phyloP scores from a whole-genome alignment of 176 grass and related monocot species.

The Carex cristatella region DNA sequence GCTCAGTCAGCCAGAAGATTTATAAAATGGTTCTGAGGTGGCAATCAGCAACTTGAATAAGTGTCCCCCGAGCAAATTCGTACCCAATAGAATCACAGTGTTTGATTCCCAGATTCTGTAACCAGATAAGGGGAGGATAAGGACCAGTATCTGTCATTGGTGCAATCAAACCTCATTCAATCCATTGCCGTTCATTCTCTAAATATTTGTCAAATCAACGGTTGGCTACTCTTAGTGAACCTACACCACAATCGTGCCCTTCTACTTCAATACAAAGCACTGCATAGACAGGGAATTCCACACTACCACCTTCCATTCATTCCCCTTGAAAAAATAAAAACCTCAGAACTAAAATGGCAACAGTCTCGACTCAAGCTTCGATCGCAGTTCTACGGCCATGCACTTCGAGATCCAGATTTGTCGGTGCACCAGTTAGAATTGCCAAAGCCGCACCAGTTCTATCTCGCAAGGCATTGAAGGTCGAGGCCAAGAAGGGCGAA shows the following conservation, averaged over 20 bases:
- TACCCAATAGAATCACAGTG: constrained; percentile 32
- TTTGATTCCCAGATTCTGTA: constrained; percentile 43
- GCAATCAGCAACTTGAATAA: constrained; percentile 37
- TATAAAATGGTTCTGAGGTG: constrained; percentile 35
- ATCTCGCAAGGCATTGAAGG: constrained; percentile 36
- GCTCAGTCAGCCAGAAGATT: neutral
- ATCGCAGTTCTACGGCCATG: constrained; percentile 39
- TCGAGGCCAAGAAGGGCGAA: constrained; percentile 65
- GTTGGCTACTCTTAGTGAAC: neutral
- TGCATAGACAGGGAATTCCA: neutral
- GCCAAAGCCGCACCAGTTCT: constrained; percentile 16
- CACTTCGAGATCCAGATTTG: constrained; percentile 33
- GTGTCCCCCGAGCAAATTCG: neutral
- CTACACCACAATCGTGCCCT: constrained; percentile 26
- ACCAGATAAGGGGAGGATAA: constrained; percentile 55
- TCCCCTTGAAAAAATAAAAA: constrained; percentile 22
- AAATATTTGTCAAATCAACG: constrained; percentile 2
- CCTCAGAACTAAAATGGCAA: constrained; percentile 27
- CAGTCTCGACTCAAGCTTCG: constrained; percentile 50
- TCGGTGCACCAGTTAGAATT: constrained; percentile 31
- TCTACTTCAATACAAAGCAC: constrained; percentile 45
- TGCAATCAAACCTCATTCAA: neutral
- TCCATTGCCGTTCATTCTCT: constrained; percentile 22
- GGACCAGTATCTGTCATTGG: constrained; percentile 24
- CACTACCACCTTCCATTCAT: constrained; percentile 17